These are phyloP conservation scores for Areca catechu DNA, from an alignment of 176 grass and related monocot genomes.

Conservation along the genomic window DNA sequence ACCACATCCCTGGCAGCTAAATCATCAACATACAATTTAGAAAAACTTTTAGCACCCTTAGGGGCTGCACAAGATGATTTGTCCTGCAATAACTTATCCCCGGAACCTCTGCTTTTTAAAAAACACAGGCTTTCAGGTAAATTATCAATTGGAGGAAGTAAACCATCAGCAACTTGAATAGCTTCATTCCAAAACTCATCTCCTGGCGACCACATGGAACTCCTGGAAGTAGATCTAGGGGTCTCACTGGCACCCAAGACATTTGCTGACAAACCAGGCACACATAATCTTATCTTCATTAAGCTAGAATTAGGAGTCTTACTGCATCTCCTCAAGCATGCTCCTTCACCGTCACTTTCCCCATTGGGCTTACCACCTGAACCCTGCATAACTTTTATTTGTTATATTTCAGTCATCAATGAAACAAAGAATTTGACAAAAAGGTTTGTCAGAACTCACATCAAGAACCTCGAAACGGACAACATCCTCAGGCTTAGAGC, in stretches of 20 bases:
- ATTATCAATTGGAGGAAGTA: constrained; percentile 38
- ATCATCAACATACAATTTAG: constrained; percentile 30
- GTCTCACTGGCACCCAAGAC: constrained; percentile 23
- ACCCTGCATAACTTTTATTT: constrained; percentile 26
- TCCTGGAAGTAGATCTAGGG: constrained; percentile 46
- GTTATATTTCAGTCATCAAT: no score
- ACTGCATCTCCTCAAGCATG: constrained; percentile 58
- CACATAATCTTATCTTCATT: constrained; percentile 30
- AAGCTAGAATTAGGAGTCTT: constrained; percentile 42
- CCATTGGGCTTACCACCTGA: constrained; percentile 15
- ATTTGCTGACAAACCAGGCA: constrained; percentile 2
- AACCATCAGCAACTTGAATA: constrained; percentile 58
- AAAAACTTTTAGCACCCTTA: constrained; percentile 39
- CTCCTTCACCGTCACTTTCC: constrained; percentile 7
- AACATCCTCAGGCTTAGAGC: neutral
- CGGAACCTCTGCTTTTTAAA: constrained; percentile 7
- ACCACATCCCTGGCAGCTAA: constrained; percentile 27
- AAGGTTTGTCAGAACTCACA: no score
- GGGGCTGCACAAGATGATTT: constrained; percentile 53
- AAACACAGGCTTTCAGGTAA: neutral
- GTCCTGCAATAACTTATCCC: constrained; percentile 37
- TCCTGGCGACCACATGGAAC: constrained; percentile 59
- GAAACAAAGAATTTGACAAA: no score
- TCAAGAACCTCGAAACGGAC: no score
- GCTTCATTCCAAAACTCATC: constrained; percentile 92